These are phyloP conservation scores for Fusarium sp. DNA, from an alignment of 2,329 filamentous ascomycete genomes.

Conservation along the genomic window DNA sequence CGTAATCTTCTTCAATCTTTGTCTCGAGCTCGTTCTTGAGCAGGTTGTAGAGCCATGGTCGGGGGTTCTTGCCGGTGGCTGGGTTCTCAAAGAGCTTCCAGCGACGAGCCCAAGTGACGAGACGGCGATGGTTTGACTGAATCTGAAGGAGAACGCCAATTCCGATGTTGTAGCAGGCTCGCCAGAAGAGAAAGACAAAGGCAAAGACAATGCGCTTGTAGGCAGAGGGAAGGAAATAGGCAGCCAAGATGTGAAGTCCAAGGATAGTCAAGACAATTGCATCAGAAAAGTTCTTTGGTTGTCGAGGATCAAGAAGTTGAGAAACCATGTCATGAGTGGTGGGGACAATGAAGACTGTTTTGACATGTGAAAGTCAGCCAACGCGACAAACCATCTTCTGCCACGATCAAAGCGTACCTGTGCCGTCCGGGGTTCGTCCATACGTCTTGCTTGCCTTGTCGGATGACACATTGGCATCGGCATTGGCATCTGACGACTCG, in stretches of 20 bases:
- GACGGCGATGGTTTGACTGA: slow-evolving; percentile 88
- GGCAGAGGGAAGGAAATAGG: slow-evolving; percentile 77
- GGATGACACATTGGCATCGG: slow-evolving; percentile 14
- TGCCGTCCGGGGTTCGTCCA: slow-evolving; percentile 91
- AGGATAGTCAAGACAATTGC: slow-evolving; percentile 82
- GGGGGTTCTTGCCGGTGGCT: slow-evolving; percentile 81
- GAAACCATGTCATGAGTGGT: slow-evolving; percentile 99
- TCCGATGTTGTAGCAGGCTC: slow-evolving; percentile 90
- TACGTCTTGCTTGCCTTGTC: slow-evolving; percentile 77
- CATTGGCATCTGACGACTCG: slow-evolving; percentile 23
- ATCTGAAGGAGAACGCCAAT: slow-evolving; percentile 90
- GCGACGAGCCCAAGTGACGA: slow-evolving; percentile 89
- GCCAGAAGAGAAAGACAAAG: slow-evolving; percentile 89
- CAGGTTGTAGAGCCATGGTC: slow-evolving; percentile 83
- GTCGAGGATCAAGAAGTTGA: slow-evolving; percentile 91
- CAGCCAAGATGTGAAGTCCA: slow-evolving; percentile 76
- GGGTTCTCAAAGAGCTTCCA: slow-evolving; percentile 89
- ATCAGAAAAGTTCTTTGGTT: slow-evolving; percentile 96
- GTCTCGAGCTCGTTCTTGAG: slow-evolving; percentile 92
- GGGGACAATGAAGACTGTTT: slow-evolving; percentile 90
- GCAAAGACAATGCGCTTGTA: slow-evolving; percentile 84
- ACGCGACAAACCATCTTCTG: slow-evolving; percentile 13
- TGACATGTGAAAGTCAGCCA: slow-evolving; percentile 40
- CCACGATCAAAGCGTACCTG: slow-evolving; percentile 69
- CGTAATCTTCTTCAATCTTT: slow-evolving; percentile 94